Evolutionary conservation across 176 grass and related monocot genomes (phyloP), one percentile per base, ranked within the genome.

Genomic region (Tillandsia fasciculata): DNA sequence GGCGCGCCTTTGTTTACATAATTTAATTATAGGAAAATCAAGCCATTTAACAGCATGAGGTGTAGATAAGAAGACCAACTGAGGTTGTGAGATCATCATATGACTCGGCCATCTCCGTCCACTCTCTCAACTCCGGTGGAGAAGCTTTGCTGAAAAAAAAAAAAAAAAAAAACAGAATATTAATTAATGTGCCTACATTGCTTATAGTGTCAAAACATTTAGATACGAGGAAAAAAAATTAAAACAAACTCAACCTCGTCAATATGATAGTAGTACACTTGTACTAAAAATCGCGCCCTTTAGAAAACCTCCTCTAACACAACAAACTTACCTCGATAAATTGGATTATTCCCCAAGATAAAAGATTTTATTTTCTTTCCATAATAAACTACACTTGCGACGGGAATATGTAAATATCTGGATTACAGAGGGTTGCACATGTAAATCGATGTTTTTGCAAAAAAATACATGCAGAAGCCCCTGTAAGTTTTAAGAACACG

Each of bases 61-160:
- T 53, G 12, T 75, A 70, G 51, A 75, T 63, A 27, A 65, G 14
- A 81, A 89, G 57, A 79, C 86, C 87, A 65, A 97, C 94, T 77
- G 84, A 73, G 68, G 84, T 90, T 49, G 73, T 84, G 52, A 97
- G 84, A 76, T 85, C 83, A 26, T 97, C 86, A 82, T 90, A 97
- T 26, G 75, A 78, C 69, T 92, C 84, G 5, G 84, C 94, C 94
- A 97, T 97, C 71, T 85, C 54, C 26, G 82, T 93, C 94, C 94
- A 97, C 73, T 79, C 77, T 83, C 23, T 79, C 75, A 97, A 83
- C 17, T 92, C 77, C 50, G 94, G 94, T 17, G 53, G 69, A 71
- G 76, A 79, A 69, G 89, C 84, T 9, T 66, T 83, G 26, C 94
- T 97, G 81, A 61, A 51, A 51, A 12, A 72, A 48, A 92, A 51